A percentile compares a stretch with the other conserved stretches of the same genome.
These are phyloP conservation scores for Cetradonia linearis DNA, from an alignment of 495 filamentous ascomycete species.

Conservation along the genomic window DNA sequence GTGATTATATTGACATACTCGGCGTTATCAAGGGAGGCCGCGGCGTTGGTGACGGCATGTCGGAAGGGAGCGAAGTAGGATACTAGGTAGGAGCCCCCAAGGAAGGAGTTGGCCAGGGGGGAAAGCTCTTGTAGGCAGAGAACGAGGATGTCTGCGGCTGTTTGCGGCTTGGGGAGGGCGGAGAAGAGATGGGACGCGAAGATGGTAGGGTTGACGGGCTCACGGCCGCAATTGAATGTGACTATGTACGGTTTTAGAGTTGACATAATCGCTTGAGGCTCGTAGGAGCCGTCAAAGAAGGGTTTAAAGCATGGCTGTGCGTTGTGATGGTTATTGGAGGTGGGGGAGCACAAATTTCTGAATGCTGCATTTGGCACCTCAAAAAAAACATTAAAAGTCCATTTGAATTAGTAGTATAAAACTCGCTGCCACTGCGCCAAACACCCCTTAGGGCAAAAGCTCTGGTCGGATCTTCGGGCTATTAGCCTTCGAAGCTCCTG, in stretches of 20 bases:
- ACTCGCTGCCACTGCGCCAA: no score
- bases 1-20: constrained; percentile 44
- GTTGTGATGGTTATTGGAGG: background rate
- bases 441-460: no score
- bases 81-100: constrained; percentile 70
- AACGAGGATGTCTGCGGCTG: constrained; percentile 63
- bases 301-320: background rate
- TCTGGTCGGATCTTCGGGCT: no score
- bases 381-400: constrained; percentile 46
- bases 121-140: constrained; percentile 84
- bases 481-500: no score
- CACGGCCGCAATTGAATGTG: constrained; percentile 82
- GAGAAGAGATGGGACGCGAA: constrained; percentile 66
- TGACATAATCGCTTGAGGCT: constrained; percentile 31
- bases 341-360: background rate
- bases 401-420: constrained; percentile 47
- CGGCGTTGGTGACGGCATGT: constrained; percentile 59
- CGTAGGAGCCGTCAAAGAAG: background rate
- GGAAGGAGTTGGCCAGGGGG: constrained; percentile 70
- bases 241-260: constrained; percentile 55
- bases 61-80: constrained; percentile 63
- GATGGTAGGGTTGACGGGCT: constrained; percentile 48
- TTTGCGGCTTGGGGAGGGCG: constrained; percentile 45
- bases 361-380: constrained; percentile 11
- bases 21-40: constrained; percentile 28